These are phyloP conservation scores for Penicillium janthinellum DNA, from an alignment of 2,329 filamentous ascomycete species.

Conservation along the genomic window DNA sequence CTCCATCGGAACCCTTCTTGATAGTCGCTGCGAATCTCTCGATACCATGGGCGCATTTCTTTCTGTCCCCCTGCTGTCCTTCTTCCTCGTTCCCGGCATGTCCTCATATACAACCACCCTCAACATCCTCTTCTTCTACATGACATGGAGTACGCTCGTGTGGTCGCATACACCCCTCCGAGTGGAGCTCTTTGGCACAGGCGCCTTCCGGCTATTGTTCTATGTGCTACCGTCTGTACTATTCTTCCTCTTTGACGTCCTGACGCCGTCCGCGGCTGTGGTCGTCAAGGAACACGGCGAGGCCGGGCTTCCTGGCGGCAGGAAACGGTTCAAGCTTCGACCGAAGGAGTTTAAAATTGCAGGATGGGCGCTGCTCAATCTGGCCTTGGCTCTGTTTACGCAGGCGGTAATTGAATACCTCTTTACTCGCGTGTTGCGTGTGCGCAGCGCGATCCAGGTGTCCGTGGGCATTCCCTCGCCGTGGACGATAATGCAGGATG, in stretches of 20 bases:
- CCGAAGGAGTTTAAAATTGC: conserved; percentile 53
- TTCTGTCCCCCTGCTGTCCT: conserved; percentile 32
- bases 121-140: conserved; percentile 85
- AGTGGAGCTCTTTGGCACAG: conserved; percentile 72
- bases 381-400: conserved; percentile 54
- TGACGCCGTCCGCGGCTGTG: conserved; percentile 68
- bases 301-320: conserved; percentile 50
- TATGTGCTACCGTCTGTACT: conserved; percentile 72
- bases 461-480: conserved; percentile 64
- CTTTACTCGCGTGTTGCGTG: conserved; percentile 55
- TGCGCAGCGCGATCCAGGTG: conserved; percentile 60
- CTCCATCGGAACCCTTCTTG: neutral
- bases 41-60: conserved; percentile 56
- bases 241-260: conserved; percentile 72
- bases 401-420: conserved; percentile 60
- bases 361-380: conserved; percentile 58
- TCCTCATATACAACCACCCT: conserved; percentile 75
- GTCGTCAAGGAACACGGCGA: conserved; percentile 69
- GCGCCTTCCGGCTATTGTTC: conserved; percentile 67
- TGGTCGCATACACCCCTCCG: conserved; percentile 73
- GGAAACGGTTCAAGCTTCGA: conserved; percentile 41
- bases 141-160: conserved; percentile 85
- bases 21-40: neutral
- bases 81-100: conserved; percentile 39
- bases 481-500: conserved; percentile 60